Percentiles rank a stretch among this genome's conserved stretches.
Conservation (phyloP, 257 asterid species). For the Leptodermis oblonga region DNA sequence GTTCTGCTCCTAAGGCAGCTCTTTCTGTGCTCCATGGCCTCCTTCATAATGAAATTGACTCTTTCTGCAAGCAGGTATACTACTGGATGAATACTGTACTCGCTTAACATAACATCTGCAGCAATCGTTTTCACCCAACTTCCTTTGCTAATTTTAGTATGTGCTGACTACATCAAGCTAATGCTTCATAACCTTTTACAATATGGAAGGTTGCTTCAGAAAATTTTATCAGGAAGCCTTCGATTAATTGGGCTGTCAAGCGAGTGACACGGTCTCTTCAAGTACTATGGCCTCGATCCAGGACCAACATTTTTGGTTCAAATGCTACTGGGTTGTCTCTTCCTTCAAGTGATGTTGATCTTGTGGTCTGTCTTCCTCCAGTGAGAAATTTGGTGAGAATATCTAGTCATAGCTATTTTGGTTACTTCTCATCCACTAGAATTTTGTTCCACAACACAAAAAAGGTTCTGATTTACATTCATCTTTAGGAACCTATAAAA, state of each 20-base stretch:
- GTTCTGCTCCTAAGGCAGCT: conserved; percentile 51
- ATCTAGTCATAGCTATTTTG: not conserved
- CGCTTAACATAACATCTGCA: conserved; percentile 5
- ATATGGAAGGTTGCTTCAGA: conserved; percentile 76
- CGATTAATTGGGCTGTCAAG: conserved; percentile 97
- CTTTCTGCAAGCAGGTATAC: conserved; percentile 89
- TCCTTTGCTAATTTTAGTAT: conserved; percentile 12
- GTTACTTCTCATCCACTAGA: not conserved
- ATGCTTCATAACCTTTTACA: conserved; percentile 22
- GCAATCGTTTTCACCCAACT: conserved; percentile 12
- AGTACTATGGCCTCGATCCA: conserved; percentile 98
- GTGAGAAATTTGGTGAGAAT: conserved; percentile 96
- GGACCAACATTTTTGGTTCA: conserved; percentile 89
- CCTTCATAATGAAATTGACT: conserved; percentile 81
- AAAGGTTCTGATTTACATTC: conserved; percentile 18
- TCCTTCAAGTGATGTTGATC: conserved; percentile 98
- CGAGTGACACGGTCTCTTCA: conserved; percentile 98
- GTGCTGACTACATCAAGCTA: conserved; percentile 18
- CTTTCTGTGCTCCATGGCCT: conserved; percentile 55
- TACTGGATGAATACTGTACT: conserved; percentile 17
- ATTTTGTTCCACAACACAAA: not conserved
- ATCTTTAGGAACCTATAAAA: conserved; percentile 87
- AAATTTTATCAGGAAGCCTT: conserved; percentile 81
- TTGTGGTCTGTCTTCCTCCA: conserved; percentile 96
- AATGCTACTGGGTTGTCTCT: conserved; percentile 95